These are phyloP conservation scores for Phytophthora niederhauseri DNA, from an alignment of 352 stramenopile genomes.

Conservation along the genomic window DNA sequence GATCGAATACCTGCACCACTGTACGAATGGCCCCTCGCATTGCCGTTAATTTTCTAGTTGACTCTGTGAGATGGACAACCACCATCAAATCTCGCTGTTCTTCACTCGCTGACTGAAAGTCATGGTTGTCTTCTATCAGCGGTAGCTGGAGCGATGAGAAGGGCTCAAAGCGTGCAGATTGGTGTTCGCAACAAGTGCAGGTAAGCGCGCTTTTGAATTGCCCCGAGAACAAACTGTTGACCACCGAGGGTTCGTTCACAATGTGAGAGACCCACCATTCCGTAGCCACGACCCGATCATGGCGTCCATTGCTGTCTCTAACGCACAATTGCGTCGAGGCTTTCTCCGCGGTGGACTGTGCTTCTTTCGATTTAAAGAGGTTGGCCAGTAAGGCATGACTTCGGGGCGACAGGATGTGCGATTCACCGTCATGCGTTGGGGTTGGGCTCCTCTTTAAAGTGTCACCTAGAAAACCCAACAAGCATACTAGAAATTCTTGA, in stretches of 20 bases:
- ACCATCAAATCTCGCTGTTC: constrained; percentile 37
- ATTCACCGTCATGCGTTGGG: constrained; percentile 55
- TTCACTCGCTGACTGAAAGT: not conserved
- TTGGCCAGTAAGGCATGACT: constrained; percentile 34
- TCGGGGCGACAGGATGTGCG: constrained; percentile 36
- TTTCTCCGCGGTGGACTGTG: not conserved
- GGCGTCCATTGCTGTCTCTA: constrained; percentile 93
- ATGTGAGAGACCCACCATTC: constrained; percentile 98
- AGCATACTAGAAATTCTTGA: constrained; percentile 93
- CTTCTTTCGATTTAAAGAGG: constrained; percentile 22
- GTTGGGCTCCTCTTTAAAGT: constrained; percentile 82
- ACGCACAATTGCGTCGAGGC: constrained; percentile 29
- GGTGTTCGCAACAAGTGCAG: constrained; percentile 90
- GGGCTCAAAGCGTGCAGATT: constrained; percentile 83
- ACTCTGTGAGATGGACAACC: constrained; percentile 43
- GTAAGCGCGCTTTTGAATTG: constrained; percentile 96
- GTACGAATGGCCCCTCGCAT: constrained; percentile 5
- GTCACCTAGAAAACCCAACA: constrained; percentile 94
- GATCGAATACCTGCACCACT: constrained; percentile 3
- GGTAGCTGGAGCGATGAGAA: constrained; percentile 86
- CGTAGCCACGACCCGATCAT: constrained; percentile 93
- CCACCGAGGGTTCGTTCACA: constrained; percentile 93
- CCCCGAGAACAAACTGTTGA: constrained; percentile 96
- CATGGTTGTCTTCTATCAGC: constrained; percentile 23
- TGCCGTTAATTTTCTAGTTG: constrained; percentile 4